Evolutionary conservation across 192 early-diverging fungal species (phyloP).

Genomic region (Mortierella alpina): DNA sequence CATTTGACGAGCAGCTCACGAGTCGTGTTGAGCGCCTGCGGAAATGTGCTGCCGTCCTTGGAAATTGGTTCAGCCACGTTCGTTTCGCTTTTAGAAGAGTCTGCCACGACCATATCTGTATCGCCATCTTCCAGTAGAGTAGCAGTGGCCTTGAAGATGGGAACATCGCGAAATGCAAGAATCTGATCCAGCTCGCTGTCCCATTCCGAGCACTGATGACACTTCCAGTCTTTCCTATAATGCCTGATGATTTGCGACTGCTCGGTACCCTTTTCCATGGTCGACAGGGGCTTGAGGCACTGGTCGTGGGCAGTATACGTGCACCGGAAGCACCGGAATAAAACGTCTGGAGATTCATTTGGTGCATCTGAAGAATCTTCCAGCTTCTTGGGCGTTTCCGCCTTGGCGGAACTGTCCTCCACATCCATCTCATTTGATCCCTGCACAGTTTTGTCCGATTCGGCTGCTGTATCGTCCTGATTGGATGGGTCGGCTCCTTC

Average conservation of each 20-base stretch:
- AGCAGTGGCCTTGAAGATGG: slow-evolving; percentile 14
- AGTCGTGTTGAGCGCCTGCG: slow-evolving; percentile 18
- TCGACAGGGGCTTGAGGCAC: slow-evolving; percentile 34
- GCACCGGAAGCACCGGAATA: slow-evolving; percentile 55
- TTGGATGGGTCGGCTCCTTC: not conserved
- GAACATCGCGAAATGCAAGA: slow-evolving; percentile 41
- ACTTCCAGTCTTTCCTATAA: slow-evolving; percentile 56
- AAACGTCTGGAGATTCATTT: slow-evolving; percentile 2
- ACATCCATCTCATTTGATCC: slow-evolving; percentile 16
- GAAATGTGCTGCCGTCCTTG: slow-evolving; percentile 21
- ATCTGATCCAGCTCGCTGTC: slow-evolving; percentile 46
- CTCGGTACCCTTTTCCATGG: slow-evolving; percentile 8
- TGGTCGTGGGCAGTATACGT: slow-evolving; percentile 41
- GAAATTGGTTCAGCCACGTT: not conserved
- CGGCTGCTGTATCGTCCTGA: not conserved
- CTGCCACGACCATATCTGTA: slow-evolving; percentile 22
- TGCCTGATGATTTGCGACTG: slow-evolving; percentile 28
- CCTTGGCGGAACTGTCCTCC: not conserved
- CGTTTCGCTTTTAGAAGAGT: slow-evolving; percentile 5
- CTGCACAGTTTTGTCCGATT: not conserved
- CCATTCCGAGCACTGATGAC: slow-evolving; percentile 53
- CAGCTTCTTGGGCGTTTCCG: not conserved
- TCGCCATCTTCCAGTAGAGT: slow-evolving; percentile 4
- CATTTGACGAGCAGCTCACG: slow-evolving; percentile 62
- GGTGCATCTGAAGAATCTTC: not conserved